A percentile compares a stretch with the other conserved stretches of the same genome.
Evolutionary conservation across 768 basidiomycete genomes (phyloP).

Genomic region (Trametes sanguinea): DNA sequence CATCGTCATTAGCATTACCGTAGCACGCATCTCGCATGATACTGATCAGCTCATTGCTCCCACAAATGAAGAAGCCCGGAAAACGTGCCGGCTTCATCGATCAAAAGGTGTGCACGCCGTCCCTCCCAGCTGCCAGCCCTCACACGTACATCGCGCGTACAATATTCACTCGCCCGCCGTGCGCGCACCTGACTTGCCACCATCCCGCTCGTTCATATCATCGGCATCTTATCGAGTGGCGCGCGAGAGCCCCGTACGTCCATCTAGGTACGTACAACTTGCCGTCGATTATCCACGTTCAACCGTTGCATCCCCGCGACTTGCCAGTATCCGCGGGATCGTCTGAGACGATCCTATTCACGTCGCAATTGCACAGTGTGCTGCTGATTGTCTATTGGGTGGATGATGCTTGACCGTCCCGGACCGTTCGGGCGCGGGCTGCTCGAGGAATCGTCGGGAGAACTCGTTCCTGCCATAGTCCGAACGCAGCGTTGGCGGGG

Average conservation of each 20-base stretch:
- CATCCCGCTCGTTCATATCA: neutral
- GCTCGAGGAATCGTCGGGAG: neutral
- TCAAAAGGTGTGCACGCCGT: neutral
- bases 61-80: neutral
- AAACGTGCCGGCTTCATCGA: slow-evolving; percentile 9
- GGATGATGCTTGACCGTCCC: too few relatives aligned
- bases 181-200: neutral
- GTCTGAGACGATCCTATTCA: too few relatives aligned
- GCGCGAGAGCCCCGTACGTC: too few relatives aligned
- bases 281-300: too few relatives aligned
- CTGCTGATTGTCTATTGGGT: too few relatives aligned
- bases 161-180: neutral
- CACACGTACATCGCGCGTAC: slow-evolving; percentile 7
- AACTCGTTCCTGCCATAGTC: neutral
- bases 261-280: too few relatives aligned
- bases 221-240: neutral
- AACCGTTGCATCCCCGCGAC: too few relatives aligned
- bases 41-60: neutral
- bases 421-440: neutral
- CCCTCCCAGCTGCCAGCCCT: neutral
- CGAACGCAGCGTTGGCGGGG: too few relatives aligned
- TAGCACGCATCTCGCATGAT: neutral
- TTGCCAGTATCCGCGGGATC: too few relatives aligned
- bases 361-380: too few relatives aligned
- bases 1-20: too few relatives aligned